phyloP scores from a whole-genome alignment of 768 basidiomycete species.

The Aureoboletus auriporus region DNA sequence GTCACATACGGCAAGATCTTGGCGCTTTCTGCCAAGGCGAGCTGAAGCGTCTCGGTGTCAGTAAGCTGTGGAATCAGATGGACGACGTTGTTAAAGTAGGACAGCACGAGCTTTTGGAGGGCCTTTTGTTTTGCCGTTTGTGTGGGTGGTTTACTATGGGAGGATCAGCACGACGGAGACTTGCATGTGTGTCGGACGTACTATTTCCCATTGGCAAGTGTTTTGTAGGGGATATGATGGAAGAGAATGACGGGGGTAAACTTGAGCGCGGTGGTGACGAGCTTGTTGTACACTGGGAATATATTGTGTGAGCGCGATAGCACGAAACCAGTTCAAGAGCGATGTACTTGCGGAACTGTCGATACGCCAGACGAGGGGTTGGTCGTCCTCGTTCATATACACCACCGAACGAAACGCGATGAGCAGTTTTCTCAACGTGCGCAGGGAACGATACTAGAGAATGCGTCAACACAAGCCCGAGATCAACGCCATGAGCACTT shows the following conservation, averaged over 20 bases:
- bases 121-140: constrained; percentile 80
- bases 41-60: constrained; percentile 57
- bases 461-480: background rate
- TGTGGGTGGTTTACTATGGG: constrained; percentile 76
- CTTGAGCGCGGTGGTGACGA: constrained; percentile 78
- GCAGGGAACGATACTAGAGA: constrained; percentile 77
- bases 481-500: constrained; percentile 12
- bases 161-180: background rate
- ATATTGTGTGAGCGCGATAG: background rate
- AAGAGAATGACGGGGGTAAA: constrained; percentile 88
- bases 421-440: constrained; percentile 76
- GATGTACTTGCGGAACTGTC: constrained; percentile 55
- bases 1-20: constrained; percentile 89
- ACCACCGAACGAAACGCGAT: constrained; percentile 90
- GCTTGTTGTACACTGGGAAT: constrained; percentile 83
- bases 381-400: constrained; percentile 83
- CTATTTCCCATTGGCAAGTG: constrained; percentile 79
- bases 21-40: constrained; percentile 79
- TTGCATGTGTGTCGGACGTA: constrained; percentile 35
- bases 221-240: constrained; percentile 88
- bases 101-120: constrained; percentile 81
- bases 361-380: constrained; percentile 80
- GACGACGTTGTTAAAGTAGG: constrained; percentile 85
- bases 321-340: background rate
- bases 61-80: constrained; percentile 75